Evolutionary conservation across 139 green algal species (phyloP), one percentile per base, ranked within the genome.

Genomic region (Haematococcus lacustris): DNA sequence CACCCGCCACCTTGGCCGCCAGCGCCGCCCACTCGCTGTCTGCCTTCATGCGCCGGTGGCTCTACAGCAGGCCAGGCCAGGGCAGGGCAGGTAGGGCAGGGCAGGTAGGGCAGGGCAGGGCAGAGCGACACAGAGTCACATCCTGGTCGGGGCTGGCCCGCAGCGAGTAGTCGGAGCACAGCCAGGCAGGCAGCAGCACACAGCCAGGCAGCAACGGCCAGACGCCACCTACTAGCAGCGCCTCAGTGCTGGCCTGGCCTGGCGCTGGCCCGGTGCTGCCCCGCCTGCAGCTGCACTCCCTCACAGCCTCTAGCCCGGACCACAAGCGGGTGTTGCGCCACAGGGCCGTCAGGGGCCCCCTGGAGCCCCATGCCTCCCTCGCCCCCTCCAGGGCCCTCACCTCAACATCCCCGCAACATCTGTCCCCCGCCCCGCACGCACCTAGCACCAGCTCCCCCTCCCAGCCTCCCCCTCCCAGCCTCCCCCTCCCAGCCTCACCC

Each of bases 21-120:
- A 95, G 35, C 0, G 69, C 67, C 23, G 90, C 79, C 90, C 90
- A 96, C 38, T 91, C 87, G 0, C 73, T 61, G 59, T 92, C 83
- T 0, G 83, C 81, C 76, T 89, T 93, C 90, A 95, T 94, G n/a
- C 82, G 75, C 4, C 88, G 60, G 73, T 93, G 85, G 9, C 75
- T 73, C 87, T 92, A 83, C 61, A 73, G n/a, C n/a, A n/a, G n/a
- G n/a, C 13, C 35, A 32, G 50, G 60, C 1, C 57, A 33, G 6
- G 57, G 57, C 57, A 65, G 28, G 57, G 28, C n/a, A n/a, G n/a
- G n/a, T n/a, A n/a, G n/a, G n/a, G n/a, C n/a, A 6, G 26, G 38
- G 9, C 37, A 70, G 64, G 9, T 43, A 41, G 33, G 9, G 62
- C 33, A 47, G 25, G 30, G 6, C 40, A 43, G 30, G 4, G 34